Evolutionary conservation across 2,329 filamentous ascomycete species (phyloP).

Genomic region (Talaromyces sp.): DNA sequence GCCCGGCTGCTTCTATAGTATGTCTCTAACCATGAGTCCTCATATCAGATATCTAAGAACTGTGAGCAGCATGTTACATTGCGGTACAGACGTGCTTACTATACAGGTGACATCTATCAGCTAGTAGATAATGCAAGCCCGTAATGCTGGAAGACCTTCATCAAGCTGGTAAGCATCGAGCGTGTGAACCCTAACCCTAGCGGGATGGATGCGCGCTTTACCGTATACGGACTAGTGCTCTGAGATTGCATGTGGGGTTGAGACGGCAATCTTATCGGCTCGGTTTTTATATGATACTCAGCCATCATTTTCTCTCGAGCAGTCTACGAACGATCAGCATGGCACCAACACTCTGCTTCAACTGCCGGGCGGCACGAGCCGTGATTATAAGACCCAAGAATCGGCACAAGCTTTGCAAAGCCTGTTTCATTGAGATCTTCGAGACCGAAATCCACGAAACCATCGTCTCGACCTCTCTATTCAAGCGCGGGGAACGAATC

Average conservation of each 20-base stretch:
- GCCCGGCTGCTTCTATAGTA: not conserved
- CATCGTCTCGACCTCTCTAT: conserved; percentile 76
- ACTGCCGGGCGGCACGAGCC: conserved; percentile 72
- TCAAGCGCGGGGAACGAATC: conserved; percentile 75
- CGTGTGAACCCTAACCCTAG: not conserved
- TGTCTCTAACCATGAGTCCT: not conserved
- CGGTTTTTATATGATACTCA: not conserved
- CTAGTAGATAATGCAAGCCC: not conserved
- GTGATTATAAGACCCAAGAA: conserved; percentile 94
- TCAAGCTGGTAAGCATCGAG: not conserved
- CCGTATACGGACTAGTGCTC: not conserved
- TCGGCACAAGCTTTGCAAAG: conserved; percentile 84
- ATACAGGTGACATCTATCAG: not conserved
- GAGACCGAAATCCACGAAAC: conserved; percentile 94
- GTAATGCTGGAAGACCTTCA: not conserved
- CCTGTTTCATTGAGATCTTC: conserved; percentile 82
- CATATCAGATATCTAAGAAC: not conserved
- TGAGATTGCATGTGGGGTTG: not conserved
- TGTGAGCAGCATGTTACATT: not conserved
- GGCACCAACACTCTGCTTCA: conserved; percentile 71
- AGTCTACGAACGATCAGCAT: conserved; percentile 47
- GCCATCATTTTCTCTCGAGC: not conserved
- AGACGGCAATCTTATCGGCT: not conserved
- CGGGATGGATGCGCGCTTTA: not conserved
- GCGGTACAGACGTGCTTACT: not conserved